Conservation (phyloP, 75 land plant genomes). For the Selaginella tamariscina region DNA sequence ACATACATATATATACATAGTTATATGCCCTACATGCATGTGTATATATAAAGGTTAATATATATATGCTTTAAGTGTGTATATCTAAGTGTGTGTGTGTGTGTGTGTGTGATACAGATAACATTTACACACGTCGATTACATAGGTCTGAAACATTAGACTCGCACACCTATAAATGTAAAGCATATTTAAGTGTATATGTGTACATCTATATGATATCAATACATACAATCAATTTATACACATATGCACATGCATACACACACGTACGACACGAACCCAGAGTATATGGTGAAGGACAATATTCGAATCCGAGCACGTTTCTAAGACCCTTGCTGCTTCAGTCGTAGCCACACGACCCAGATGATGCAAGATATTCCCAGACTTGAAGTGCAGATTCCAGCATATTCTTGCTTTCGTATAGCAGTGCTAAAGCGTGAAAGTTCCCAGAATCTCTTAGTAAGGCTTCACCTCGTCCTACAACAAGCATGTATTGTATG, state of each 20-base stretch:
- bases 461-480: constrained; percentile 83
- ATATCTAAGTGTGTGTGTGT: neutral
- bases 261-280: constrained; percentile 33
- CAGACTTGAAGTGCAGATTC: constrained; percentile 72
- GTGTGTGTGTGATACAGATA: constrained; percentile 7
- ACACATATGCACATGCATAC: neutral
- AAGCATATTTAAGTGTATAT: neutral
- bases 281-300: constrained; percentile 78
- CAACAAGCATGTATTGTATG: neutral
- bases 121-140: constrained; percentile 1
- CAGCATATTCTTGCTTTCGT: constrained; percentile 74
- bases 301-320: constrained; percentile 63
- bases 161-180: neutral
- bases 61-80: neutral
- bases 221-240: neutral
- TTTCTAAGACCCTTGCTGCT: constrained; percentile 78
- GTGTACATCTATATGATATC: neutral
- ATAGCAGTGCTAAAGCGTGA: constrained; percentile 77
- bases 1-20: neutral
- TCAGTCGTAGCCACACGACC: constrained; percentile 50
- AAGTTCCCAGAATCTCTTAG: constrained; percentile 74
- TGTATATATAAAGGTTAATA: neutral
- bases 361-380: constrained; percentile 44
- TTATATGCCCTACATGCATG: neutral
- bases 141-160: neutral